Evolutionary conservation across 106 monocot species (phyloP), one percentile per base, ranked within the genome.

Genomic region (Gastrodia elata): DNA sequence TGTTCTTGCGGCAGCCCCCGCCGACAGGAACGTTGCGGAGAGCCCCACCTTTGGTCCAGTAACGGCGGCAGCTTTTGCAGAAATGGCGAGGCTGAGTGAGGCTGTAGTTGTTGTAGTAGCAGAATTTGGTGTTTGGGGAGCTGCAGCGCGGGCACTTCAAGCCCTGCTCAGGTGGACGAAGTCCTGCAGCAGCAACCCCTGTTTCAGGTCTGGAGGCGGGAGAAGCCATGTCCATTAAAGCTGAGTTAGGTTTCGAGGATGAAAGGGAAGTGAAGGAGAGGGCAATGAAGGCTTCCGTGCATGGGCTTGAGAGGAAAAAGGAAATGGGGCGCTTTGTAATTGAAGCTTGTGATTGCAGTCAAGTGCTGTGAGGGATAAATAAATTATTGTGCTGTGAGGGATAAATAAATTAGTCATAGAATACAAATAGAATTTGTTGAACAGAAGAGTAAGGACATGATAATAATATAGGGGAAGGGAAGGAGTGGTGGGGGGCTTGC

Each of bases 101-200:
- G 74, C 80, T 80, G 80, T 86, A 86, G 86, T 90, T 89, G 79
- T 89, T 90, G 73, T 86, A 90, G 75, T 90, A 90, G 75, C 86
- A 90, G 80, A 90, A 90, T 68, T 90, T 90, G 38, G 89, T 90
- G 82, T 90, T 90, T 20, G 82, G 39, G 4, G 86, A 90, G 84
- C 84, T 80, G 43, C 89, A 90, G 40, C 86, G 83, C 0, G 89
- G 89, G 77, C 89, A 90, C 57, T 82, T 83, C 10, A 84, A 55
- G 36, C 76, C 76, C 37, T 82, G 86, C 59, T 86, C 80, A 5
- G 77, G 79, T 0, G 73, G 86, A 16, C 35, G 73, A 38, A 68
- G 14, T 30, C 57, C 57, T 0, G 80, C 68, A 0, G 64, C 24
- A 0, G 42, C 5, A 0, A 36, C 5, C 26, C 37, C 26, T 14